Evolutionary conservation across 2,329 filamentous ascomycete species (phyloP).

Genomic region (Botrytis fabae): DNA sequence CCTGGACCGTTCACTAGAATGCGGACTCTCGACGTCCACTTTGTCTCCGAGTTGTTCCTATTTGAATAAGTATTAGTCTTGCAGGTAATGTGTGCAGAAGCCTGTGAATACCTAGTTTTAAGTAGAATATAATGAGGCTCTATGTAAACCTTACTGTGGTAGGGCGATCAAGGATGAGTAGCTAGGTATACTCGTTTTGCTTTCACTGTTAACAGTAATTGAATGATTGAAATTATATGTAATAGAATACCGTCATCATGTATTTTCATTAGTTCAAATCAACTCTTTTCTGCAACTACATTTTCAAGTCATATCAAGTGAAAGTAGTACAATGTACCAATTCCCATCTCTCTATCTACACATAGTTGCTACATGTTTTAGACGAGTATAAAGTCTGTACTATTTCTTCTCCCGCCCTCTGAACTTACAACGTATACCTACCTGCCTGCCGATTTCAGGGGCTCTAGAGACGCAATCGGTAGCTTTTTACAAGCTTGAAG

Average conservation of each 20-base stretch:
- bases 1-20: background rate
- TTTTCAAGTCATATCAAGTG: background rate
- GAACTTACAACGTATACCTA: background rate
- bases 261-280: background rate
- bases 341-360: background rate
- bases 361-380: background rate
- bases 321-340: background rate
- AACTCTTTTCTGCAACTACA: background rate
- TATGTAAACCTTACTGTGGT: background rate
- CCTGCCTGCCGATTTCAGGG: background rate
- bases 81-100: background rate
- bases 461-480: background rate
- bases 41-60: background rate
- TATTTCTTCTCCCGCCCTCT: background rate
- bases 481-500: background rate
- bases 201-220: background rate
- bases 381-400: background rate
- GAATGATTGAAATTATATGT: background rate
- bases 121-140: background rate
- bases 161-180: background rate
- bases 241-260: background rate
- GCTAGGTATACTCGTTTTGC: background rate
- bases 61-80: background rate
- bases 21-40: background rate
- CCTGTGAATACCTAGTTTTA: background rate